phyloP scores from a whole-genome alignment of 2,329 filamentous ascomycete genomes.

The Thelonectria discophora region DNA sequence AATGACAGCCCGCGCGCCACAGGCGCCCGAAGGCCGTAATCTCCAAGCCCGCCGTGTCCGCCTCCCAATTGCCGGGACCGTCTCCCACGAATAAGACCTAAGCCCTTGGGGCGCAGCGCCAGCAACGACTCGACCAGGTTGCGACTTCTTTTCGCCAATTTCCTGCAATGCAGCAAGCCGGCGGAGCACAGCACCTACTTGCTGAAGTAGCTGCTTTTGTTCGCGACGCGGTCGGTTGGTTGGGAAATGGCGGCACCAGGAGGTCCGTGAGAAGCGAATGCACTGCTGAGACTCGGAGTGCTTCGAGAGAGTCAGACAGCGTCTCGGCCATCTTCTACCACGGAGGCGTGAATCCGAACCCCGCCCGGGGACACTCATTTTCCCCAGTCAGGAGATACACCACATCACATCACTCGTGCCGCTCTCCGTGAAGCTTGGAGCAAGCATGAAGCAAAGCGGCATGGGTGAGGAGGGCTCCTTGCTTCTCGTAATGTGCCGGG shows the following conservation, averaged over 20 bases:
- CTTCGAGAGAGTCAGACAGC: neutral
- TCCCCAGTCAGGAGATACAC: conserved; percentile 19
- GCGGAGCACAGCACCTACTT: conserved; percentile 15
- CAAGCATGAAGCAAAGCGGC: too few species aligned
- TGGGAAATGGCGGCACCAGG: conserved; percentile 23
- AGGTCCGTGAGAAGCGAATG: neutral
- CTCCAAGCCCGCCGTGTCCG: conserved; percentile 16
- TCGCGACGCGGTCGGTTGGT: conserved; percentile 1
- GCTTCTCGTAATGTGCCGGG: conserved; percentile 9
- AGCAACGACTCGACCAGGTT: conserved; percentile 18
- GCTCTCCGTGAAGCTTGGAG: neutral
- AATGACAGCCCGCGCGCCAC: conserved; percentile 24
- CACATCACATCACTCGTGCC: conserved; percentile 8
- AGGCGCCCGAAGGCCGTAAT: conserved; percentile 25
- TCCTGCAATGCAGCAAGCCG: neutral
- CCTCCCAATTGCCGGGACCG: conserved; percentile 22
- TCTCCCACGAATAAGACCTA: conserved; percentile 22
- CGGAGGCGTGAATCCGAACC: conserved; percentile 6
- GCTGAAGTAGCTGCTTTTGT: conserved; percentile 26
- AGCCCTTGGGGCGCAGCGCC: conserved; percentile 27
- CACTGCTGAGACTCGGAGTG: neutral
- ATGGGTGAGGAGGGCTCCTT: neutral
- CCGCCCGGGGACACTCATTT: conserved; percentile 1
- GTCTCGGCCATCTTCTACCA: conserved; percentile 10
- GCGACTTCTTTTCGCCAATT: conserved; percentile 16